Evolutionary conservation across 345 rosid species (phyloP).

Genomic region (Barbarea vulgaris): DNA sequence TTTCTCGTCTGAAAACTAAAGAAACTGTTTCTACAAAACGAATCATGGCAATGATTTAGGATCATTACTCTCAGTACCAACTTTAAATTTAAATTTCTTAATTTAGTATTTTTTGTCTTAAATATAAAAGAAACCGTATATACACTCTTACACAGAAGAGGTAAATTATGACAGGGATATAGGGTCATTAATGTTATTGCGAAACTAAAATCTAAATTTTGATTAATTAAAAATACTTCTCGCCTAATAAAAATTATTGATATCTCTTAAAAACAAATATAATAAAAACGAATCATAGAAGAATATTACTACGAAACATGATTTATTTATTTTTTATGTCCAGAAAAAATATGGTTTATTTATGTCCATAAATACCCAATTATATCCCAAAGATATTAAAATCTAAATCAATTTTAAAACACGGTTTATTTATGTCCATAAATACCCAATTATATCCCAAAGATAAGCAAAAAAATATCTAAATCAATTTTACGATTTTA

Average conservation of each 20-base stretch:
- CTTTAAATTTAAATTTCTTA: not conserved
- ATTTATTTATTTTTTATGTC: not conserved
- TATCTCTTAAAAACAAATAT: not conserved
- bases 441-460: slow-evolving; percentile 7
- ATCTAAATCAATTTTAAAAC: not conserved
- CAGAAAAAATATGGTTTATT: not conserved
- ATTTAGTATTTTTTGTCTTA: not conserved
- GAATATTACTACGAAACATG: not conserved
- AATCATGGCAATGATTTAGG: not conserved
- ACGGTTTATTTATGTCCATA: not conserved
- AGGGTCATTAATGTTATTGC: not conserved
- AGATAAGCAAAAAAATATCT: not conserved
- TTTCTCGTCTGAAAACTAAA: not conserved
- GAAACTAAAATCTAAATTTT: slow-evolving; percentile 11
- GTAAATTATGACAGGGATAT: not conserved
- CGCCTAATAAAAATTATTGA: not conserved
- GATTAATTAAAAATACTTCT: not conserved
- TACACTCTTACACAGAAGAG: not conserved
- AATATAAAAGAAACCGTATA: not conserved
- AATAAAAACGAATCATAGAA: not conserved
- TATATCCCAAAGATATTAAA: slow-evolving; percentile 2
- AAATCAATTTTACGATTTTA: not conserved
- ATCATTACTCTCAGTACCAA: slow-evolving; percentile 3
- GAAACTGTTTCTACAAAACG: slow-evolving; percentile 3
- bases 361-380: not conserved